Base-by-base conservation (phyloP, 352 stramenopile genomes). In the Elongisporangium undulatum region DNA sequence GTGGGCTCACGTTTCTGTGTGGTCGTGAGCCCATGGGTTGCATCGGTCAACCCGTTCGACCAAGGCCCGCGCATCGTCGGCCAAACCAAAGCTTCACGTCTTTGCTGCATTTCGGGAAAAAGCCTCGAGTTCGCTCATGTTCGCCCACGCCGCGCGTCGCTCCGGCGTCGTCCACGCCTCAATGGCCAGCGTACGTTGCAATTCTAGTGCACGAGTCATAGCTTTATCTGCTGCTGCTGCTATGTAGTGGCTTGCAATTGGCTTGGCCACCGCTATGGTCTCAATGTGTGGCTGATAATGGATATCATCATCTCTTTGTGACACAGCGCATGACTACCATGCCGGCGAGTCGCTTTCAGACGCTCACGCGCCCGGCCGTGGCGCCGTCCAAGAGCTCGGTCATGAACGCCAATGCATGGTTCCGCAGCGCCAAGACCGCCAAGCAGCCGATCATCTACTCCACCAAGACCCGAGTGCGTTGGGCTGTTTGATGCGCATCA, bases 381-480 rank as follows among this genome's bases (percentile, higher is more conserved):
- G 48, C 60, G 19, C 57, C 63, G 9, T 20, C 66, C 10, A 82
- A 84, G 57, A 50, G 64, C 34, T 74, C 68, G 29, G 51, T 82
- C 17, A 62, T 64, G 58, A 56, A 51, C 10, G 26, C 53, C 17
- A 56, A 45, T 45, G 34, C 19, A 19, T 75, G 72, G 72, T 58
- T 78, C n/a, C 71, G 75, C 67, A 66, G 68, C 21, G 55, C 66
- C 4, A 74, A 68, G 49, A 55, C 55, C 23, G n/a, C 53, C 24
- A 85, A 81, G 56, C 64, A 79, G 58, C 73, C 74, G 17, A 49
- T 87, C 15, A 63, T 88, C 10, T 91, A 83, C 72, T 87, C 82
- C 20, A 89, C 79, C 56, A 89, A 88, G 77, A 74, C 76, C 69
- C 77, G 75, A 58, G 81, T 90, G 69, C 55, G 79, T 80, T 41